Evolutionary conservation across 768 basidiomycete genomes (phyloP).

Genomic region (Auricularia sp.): DNA sequence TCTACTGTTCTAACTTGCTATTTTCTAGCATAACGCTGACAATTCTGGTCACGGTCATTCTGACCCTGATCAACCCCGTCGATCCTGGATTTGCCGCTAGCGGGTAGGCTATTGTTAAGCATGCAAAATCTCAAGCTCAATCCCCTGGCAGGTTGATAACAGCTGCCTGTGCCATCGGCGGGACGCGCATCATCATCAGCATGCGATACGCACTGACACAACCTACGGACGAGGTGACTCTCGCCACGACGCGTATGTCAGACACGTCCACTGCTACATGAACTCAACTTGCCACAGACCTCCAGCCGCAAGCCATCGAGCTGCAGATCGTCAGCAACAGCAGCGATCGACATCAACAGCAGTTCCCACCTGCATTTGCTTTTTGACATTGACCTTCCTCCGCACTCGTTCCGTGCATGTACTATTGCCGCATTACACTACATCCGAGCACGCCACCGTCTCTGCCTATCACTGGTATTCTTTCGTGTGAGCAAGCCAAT

Average conservation of each 20-base stretch:
- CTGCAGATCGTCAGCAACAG: not conserved
- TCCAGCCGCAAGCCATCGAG: not conserved
- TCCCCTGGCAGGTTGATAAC: not conserved
- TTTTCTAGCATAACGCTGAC: not conserved
- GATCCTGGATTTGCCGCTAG: not conserved
- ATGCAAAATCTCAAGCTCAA: not conserved
- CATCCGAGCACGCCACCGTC: too few species aligned
- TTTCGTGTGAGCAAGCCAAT: too few species aligned
- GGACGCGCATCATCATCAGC: constrained; percentile 1
- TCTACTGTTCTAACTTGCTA: not conserved
- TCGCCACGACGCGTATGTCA: not conserved
- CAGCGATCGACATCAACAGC: not conserved
- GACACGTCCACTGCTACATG: not conserved
- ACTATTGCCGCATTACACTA: too few species aligned
- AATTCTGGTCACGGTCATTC: not conserved
- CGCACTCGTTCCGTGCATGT: too few species aligned
- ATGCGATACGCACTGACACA: not conserved
- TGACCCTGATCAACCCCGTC: not conserved
- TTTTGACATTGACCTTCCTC: too few species aligned
- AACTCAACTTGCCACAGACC: not conserved
- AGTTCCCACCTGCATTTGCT: too few species aligned
- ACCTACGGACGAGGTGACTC: not conserved
- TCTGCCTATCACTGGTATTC: too few species aligned
- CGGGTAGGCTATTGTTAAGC: not conserved
- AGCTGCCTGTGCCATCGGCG: not conserved